Conservation (phyloP, 106 monocot species). For the Allium cepa region DNA sequence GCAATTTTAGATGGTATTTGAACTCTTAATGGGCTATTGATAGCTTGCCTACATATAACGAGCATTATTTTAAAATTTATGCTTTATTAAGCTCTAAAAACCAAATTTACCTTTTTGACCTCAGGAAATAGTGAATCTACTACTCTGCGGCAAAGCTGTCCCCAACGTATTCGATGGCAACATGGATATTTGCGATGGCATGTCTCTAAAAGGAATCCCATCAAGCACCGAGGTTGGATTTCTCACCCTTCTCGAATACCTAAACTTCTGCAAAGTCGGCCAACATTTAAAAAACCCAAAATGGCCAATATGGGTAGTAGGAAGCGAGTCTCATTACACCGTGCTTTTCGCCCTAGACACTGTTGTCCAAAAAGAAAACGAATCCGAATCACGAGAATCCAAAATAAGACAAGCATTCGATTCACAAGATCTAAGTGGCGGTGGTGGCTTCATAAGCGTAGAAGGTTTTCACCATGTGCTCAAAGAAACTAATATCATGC, state of each 20-base stretch:
- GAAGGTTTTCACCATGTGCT: constrained; percentile 80
- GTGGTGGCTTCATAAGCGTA: constrained; percentile 82
- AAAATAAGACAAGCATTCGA: constrained; percentile 67
- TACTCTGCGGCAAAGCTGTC: constrained; percentile 86
- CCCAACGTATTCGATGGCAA: constrained; percentile 95
- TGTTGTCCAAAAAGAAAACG: constrained; percentile 82
- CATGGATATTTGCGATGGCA: constrained; percentile 89
- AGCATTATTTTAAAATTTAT: too few relatives aligned
- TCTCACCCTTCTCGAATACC: constrained; percentile 84
- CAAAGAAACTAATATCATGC: constrained; percentile 43
- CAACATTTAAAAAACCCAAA: constrained; percentile 68
- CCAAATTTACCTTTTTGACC: background rate
- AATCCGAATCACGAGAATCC: constrained; percentile 61
- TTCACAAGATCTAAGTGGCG: constrained; percentile 86
- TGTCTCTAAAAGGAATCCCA: constrained; percentile 86
- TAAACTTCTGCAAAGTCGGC: constrained; percentile 96
- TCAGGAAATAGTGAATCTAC: constrained; percentile 94
- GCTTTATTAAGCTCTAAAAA: too few relatives aligned
- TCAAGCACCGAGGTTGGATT: constrained; percentile 75
- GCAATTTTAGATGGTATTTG: too few relatives aligned
- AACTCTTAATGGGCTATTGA: too few relatives aligned
- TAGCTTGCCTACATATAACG: too few relatives aligned
- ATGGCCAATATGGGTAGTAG: constrained; percentile 98
- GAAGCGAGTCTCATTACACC: constrained; percentile 94
- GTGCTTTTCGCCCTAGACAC: constrained; percentile 83